Evolutionary conservation across 306 rosid genomes (phyloP), one percentile per base, ranked within the genome.

Genomic region (Dryas octopetala): DNA sequence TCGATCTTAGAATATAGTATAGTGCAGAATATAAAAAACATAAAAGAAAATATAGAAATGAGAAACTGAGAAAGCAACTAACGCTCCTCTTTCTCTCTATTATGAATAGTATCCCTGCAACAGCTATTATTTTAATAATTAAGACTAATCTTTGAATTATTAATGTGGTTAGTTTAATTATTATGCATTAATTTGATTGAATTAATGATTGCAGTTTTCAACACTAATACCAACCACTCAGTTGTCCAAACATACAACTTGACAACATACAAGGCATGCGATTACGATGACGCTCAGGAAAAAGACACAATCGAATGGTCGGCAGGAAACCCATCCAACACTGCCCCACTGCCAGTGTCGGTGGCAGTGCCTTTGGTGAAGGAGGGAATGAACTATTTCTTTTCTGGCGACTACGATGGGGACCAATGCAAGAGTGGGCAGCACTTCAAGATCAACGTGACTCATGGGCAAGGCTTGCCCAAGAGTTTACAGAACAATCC

Each of bases 321-420:
- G 3, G 43, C 77, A 1, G 79, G 81, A 0, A 85, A 91, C 62
- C 97, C 96, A 0, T 88, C 97, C 0, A 87, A 88, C 23, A 82
- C 85, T 0, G 84, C 83, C 9, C 68, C 87, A 5, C 89, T 82
- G 0, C 73, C 82, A 1, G 87, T 87, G 15, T 17, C 93, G 4
- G 90, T 90, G 10, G 68, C 95, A 0, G 95, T 94, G 61, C 96
- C 95, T 1, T 52, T 94, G 75, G 1, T 80, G 4, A 94, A 91
- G 64, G 93, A 91, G 80, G 97, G 97, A 2, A 41, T 68, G 49
- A 79, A 84, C 7, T 91, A 87, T 71, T 94, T 94, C 80, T 91
- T 94, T 66, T 95, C 99, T 0, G 83, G 93, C 67, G 87, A 91
- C 54, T 92, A 95, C 48, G 99, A 95, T 16, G 97, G 99, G 2